Evolutionary conservation across 140 eudicot species (phyloP).

Genomic region (Anethum foeniculum): DNA sequence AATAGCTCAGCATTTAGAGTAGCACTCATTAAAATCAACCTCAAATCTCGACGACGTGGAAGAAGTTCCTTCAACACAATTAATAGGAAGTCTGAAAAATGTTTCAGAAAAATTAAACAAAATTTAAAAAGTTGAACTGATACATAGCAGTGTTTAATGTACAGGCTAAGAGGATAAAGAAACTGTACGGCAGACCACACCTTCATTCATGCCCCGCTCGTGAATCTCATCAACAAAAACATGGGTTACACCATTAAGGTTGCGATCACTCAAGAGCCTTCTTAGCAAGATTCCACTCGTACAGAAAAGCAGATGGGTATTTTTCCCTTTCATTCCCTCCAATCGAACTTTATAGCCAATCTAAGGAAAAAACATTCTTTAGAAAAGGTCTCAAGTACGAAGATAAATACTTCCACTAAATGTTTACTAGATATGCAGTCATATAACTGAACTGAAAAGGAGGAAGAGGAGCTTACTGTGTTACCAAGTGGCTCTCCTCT

Average conservation of each 20-base stretch:
- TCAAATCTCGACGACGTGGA: conserved; percentile 83
- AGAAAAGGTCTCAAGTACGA: conserved; percentile 13
- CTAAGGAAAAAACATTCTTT: conserved; percentile 32
- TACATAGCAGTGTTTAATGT: not conserved
- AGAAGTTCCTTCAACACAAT: conserved; percentile 96
- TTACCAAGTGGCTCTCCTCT: conserved; percentile 99
- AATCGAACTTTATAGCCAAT: conserved; percentile 96
- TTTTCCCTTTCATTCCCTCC: conserved; percentile 98
- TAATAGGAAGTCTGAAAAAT: conserved; percentile 69
- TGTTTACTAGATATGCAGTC: not conserved
- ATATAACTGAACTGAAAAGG: conserved; percentile 9
- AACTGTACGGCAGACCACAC: conserved; percentile 25
- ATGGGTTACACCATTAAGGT: conserved; percentile 86
- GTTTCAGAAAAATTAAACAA: conserved; percentile 16
- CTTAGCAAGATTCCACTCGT: conserved; percentile 98
- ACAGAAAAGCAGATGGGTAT: conserved; percentile 92
- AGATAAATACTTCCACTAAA: not conserved
- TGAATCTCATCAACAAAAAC: conserved; percentile 98
- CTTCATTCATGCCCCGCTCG: conserved; percentile 99
- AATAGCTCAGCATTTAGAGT: conserved; percentile 90
- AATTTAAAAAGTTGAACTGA: not conserved
- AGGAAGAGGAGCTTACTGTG: conserved; percentile 45
- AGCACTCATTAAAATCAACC: conserved; percentile 97
- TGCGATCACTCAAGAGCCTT: conserved; percentile 83
- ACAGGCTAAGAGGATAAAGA: conserved; percentile 10